These are phyloP conservation scores for Ganoderma boninense DNA, from an alignment of 1,284 basidiomycete species.

Conservation along the genomic window DNA sequence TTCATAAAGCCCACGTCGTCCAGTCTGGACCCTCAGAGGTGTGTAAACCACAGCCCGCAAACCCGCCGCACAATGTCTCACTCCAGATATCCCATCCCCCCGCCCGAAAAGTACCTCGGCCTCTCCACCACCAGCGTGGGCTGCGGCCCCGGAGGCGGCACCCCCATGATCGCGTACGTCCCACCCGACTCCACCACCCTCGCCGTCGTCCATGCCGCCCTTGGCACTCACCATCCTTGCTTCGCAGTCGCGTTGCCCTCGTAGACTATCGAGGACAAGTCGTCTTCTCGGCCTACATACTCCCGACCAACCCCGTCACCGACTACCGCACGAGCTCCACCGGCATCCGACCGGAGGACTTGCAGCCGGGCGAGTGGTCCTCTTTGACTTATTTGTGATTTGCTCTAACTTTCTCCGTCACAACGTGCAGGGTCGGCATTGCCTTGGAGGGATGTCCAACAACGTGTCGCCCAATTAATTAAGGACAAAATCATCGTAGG, in stretches of 20 bases:
- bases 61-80: conserved; percentile 35
- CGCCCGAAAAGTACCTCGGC: conserved; percentile 57
- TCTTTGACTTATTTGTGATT: neutral
- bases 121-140: conserved; percentile 72
- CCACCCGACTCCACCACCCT: conserved; percentile 2
- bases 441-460: conserved; percentile 69
- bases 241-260: conserved; percentile 63
- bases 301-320: conserved; percentile 73
- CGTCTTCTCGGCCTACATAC: conserved; percentile 69
- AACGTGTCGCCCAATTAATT: conserved; percentile 66
- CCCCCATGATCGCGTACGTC: conserved; percentile 78
- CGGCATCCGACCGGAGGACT: conserved; percentile 66
- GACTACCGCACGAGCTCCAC: conserved; percentile 79
- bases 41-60: conserved; percentile 15
- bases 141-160: conserved; percentile 79
- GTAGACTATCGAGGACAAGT: conserved; percentile 68
- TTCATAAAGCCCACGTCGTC: conserved; percentile 22
- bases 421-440: conserved; percentile 52
- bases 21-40: conserved; percentile 10
- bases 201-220: conserved; percentile 17
- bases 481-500: conserved; percentile 76
- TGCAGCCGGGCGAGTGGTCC: conserved; percentile 44
- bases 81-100: conserved; percentile 43
- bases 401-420: conserved; percentile 8
- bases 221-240: conserved; percentile 29